Conservation (phyloP, 768 basidiomycete genomes). For the Trametes cubensis region DNA sequence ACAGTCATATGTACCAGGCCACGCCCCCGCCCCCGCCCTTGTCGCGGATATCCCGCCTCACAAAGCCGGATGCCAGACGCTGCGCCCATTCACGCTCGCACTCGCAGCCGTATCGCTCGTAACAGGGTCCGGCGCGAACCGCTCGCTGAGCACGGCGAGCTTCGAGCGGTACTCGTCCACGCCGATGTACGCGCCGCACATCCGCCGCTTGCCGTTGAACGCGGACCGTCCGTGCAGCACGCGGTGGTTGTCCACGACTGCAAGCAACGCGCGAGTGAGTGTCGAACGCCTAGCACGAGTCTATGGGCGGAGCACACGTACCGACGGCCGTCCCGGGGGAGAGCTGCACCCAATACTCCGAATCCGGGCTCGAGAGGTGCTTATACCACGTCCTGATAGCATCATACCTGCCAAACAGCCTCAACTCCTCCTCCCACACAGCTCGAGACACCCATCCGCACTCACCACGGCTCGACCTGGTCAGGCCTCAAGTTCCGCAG, state of each 20-base stretch:
- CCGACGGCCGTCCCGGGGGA: constrained; percentile 83
- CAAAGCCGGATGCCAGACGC: constrained; percentile 60
- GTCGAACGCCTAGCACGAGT: neutral
- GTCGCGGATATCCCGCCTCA: constrained; percentile 26
- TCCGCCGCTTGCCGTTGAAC: constrained; percentile 83
- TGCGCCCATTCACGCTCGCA: constrained; percentile 43
- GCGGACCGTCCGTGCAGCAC: constrained; percentile 93
- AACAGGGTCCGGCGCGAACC: constrained; percentile 45
- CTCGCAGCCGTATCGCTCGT: constrained; percentile 29
- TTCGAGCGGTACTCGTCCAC: constrained; percentile 88
- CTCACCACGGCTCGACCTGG: constrained; percentile 75
- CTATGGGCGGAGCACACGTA: constrained; percentile 41
- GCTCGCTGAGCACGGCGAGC: constrained; percentile 66
- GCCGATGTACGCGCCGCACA: constrained; percentile 96
- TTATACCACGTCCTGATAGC: constrained; percentile 81
- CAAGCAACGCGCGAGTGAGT: neutral
- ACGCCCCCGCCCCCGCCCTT: no score
- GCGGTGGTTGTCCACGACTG: constrained; percentile 91
- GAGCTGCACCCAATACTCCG: constrained; percentile 92
- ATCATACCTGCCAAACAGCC: constrained; percentile 57
- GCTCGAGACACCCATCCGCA: neutral
- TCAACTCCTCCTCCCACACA: neutral
- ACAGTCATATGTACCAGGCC: no score
- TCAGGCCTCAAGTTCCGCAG: constrained; percentile 62
- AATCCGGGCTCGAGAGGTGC: constrained; percentile 74